Base-by-base conservation (phyloP, 495 filamentous ascomycete genomes). In the Chaetomium fimeti region DNA sequence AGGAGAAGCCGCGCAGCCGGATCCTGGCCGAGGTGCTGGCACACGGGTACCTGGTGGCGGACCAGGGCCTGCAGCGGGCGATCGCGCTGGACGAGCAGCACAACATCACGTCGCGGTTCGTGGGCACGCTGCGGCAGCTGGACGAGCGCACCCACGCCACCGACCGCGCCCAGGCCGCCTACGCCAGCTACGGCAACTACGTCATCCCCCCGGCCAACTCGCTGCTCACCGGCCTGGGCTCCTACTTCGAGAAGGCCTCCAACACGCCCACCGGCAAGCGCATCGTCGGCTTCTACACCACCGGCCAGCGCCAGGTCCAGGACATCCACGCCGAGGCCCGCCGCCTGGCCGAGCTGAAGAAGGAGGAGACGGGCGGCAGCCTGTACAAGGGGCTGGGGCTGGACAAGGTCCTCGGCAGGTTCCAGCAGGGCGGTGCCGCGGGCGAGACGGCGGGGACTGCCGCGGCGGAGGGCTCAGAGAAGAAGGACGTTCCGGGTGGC, bases 11-110 rank as follows among this genome's bases (percentile, higher is more conserved):
- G 0, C 88, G 91, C 71, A 84, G 88, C 22, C 92, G 95, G 70
- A 96, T 98, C 71, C 67, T 97, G 28, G 94, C 94, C 65, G 94
- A 98, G 79, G 96, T 97, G 74, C 87, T 98, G 29, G 93, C 93
- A 5, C 90, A 97, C 69, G 94, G 94, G 67, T 98, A 98, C 76
- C 82, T 84, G 22, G 78, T 98, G 68, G 90, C 89, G 59, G 94
- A 98, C 74, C 81, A 79, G n/a, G 89, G 89, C 5, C 83, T 97
- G 55, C 86, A 96, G 73, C 84, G 82, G 66, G 95, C 91, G 61
- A 92, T 98, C 71, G 83, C 87, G 6, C 84, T 98, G 42, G 94
- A 98, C 78, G 82, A 91, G 70, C 91, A 94, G 80, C 93, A 98
- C 76, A 91, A 91, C 67, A 85, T 97, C 68, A 88, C 89, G 18